Conservation (phyloP, 495 filamentous ascomycete species). For the Daldinia grandis region DNA sequence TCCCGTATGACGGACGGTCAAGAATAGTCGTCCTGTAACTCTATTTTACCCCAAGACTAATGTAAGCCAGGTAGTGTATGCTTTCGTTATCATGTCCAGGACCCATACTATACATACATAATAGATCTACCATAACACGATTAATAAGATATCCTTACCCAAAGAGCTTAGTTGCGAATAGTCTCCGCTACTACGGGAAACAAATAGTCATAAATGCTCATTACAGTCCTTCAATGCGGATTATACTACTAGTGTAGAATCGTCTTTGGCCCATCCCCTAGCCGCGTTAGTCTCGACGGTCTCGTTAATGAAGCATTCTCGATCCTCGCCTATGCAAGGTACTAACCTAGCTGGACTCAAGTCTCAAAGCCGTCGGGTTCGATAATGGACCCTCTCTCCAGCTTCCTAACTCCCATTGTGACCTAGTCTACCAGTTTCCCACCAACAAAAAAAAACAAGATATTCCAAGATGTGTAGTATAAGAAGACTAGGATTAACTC, state of each 20-base stretch:
- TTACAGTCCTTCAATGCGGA: slow-evolving; percentile 19
- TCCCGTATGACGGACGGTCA: background rate
- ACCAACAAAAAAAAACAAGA: background rate
- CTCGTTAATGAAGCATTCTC: slow-evolving; percentile 25
- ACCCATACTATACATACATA: background rate
- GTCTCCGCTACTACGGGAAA: slow-evolving; percentile 34
- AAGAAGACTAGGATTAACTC: slow-evolving; percentile 10
- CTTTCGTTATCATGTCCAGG: background rate
- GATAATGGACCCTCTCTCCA: slow-evolving; percentile 18
- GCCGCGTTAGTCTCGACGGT: slow-evolving; percentile 20
- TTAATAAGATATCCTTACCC: slow-evolving; percentile 2
- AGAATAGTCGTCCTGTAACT: background rate
- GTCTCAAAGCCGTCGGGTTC: slow-evolving; percentile 21
- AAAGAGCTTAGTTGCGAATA: slow-evolving; percentile 23
- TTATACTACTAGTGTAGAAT: slow-evolving; percentile 26
- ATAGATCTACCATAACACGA: background rate
- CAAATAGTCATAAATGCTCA: slow-evolving; percentile 26
- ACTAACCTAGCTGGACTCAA: slow-evolving; percentile 24
- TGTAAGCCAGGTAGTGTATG: background rate
- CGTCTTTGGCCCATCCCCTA: slow-evolving; percentile 13
- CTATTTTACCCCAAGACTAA: background rate
- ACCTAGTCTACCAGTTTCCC: slow-evolving; percentile 12
- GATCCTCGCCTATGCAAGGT: slow-evolving; percentile 33
- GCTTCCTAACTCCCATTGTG: slow-evolving; percentile 14
- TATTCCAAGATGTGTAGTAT: background rate